Conservation (phyloP, 805 yeast species). For the Ogataea ganodermae region DNA sequence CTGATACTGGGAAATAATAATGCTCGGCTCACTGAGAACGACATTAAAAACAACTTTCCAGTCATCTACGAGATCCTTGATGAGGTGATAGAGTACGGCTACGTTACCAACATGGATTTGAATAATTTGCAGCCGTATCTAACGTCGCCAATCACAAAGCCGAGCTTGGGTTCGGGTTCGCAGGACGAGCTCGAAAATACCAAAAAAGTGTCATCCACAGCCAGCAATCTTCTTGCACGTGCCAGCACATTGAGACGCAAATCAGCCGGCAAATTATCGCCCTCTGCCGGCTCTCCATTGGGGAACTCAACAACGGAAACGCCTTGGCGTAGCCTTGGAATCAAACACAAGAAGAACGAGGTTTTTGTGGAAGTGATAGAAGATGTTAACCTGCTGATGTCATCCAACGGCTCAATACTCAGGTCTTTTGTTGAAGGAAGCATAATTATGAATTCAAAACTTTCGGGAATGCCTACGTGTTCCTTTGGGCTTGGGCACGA, state of each 20-base stretch:
- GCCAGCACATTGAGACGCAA: conserved; percentile 26
- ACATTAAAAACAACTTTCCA: conserved; percentile 65
- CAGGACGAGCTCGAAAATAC: conserved; percentile 7
- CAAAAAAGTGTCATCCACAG: conserved; percentile 10
- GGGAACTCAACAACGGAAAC: conserved; percentile 25
- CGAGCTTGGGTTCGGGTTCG: conserved; percentile 5
- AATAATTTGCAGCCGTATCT: conserved; percentile 41
- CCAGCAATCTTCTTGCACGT: conserved; percentile 19
- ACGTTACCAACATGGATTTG: conserved; percentile 65
- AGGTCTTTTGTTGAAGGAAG: conserved; percentile 77
- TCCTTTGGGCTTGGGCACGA: conserved; percentile 64
- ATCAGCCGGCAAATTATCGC: conserved; percentile 16
- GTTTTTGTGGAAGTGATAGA: conserved; percentile 76
- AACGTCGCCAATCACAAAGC: conserved; percentile 15
- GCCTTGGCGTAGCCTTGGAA: conserved; percentile 72
- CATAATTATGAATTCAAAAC: conserved; percentile 66
- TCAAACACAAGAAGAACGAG: conserved; percentile 81
- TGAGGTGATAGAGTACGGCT: conserved; percentile 76
- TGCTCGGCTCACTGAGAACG: conserved; percentile 43
- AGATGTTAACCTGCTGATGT: conserved; percentile 67
- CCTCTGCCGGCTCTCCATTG: conserved; percentile 12
- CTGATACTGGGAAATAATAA: conserved; percentile 32
- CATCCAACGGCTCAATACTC: conserved; percentile 62
- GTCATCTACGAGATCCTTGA: conserved; percentile 76
- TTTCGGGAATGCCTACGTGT: conserved; percentile 84